These are phyloP conservation scores for Avena sativa DNA, from an alignment of 176 grass and related monocot species.

Conservation along the genomic window DNA sequence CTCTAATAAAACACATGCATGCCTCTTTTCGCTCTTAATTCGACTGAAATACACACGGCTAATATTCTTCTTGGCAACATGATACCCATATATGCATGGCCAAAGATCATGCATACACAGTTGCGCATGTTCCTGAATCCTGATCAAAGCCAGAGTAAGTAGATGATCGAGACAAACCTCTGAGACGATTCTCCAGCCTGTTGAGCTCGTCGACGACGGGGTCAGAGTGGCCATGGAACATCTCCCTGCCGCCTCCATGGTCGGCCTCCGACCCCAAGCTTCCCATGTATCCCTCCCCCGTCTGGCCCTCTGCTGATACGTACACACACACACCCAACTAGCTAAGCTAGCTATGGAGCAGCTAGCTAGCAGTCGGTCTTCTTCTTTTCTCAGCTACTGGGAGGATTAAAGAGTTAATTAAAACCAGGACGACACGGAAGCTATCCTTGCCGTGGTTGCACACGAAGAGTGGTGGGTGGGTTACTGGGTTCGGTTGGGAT, in stretches of 20 bases:
- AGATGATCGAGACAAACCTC: constrained; percentile 58
- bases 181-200: constrained; percentile 75
- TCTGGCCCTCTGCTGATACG: not conserved
- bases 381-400: constrained; percentile 25
- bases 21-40: not conserved
- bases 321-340: not conserved
- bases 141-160: not conserved
- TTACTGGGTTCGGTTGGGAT: constrained; percentile 52
- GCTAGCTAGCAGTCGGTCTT: constrained; percentile 16
- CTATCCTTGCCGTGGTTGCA: not conserved
- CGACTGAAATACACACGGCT: not conserved
- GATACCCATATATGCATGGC: not conserved
- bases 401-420: constrained; percentile 1
- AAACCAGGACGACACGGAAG: constrained; percentile 9
- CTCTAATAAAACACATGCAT: not conserved
- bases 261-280: constrained; percentile 68
- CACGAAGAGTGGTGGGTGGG: constrained; percentile 25
- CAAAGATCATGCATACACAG: not conserved
- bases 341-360: not conserved
- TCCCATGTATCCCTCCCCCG: constrained; percentile 51
- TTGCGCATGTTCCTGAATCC: not conserved
- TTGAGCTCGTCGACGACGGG: constrained; percentile 77
- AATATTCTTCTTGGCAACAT: not conserved
- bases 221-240: constrained; percentile 57
- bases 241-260: constrained; percentile 54